Percentiles rank a stretch among this genome's conserved stretches.
Conservation (phyloP, 2,329 filamentous ascomycete species). For the Xylaria sp. region DNA sequence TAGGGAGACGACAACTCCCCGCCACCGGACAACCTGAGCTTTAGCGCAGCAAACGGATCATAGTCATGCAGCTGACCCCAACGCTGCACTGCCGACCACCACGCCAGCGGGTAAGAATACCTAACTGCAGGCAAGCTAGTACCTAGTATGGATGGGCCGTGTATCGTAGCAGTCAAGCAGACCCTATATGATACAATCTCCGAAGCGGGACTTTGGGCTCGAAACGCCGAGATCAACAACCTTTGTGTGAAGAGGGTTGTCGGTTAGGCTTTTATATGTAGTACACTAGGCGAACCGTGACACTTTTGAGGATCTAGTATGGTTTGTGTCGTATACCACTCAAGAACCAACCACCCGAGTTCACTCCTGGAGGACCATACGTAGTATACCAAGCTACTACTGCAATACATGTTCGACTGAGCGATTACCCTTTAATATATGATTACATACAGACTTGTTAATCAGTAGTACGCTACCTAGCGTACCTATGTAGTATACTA, state of each 20-base stretch:
- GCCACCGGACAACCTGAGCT: slow-evolving; percentile 75
- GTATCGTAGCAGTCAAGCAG: slow-evolving; percentile 67
- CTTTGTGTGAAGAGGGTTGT: slow-evolving; percentile 44
- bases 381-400: background rate
- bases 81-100: slow-evolving; percentile 2
- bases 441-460: no score
- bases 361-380: background rate
- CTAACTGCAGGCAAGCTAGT: slow-evolving; percentile 86
- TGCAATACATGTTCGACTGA: background rate
- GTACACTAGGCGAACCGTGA: slow-evolving; percentile 1
- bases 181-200: slow-evolving; percentile 66
- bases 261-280: background rate
- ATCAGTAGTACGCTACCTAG: no score
- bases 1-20: slow-evolving; percentile 5
- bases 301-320: background rate
- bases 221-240: slow-evolving; percentile 75
- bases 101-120: slow-evolving; percentile 79
- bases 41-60: slow-evolving; percentile 72
- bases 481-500: no score
- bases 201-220: slow-evolving; percentile 73
- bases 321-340: no score
- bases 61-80: background rate
- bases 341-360: background rate
- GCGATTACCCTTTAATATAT: background rate
- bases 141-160: slow-evolving; percentile 66